Evolutionary conservation across 495 filamentous ascomycete genomes (phyloP).

Genomic region (Polyplosphaeria fusca): DNA sequence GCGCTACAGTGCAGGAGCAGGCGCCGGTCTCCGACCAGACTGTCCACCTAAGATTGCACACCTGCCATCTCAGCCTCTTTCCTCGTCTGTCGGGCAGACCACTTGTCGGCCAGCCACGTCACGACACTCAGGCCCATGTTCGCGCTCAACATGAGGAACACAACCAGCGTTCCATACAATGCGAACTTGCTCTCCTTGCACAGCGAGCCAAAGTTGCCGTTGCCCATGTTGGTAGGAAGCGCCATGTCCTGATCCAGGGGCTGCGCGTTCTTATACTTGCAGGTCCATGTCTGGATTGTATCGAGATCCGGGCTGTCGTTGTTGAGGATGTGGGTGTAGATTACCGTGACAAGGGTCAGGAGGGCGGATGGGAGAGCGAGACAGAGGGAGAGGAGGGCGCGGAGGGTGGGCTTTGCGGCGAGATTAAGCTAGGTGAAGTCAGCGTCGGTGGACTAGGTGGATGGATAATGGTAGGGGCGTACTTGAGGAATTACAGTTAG

Average conservation of each 20-base stretch:
- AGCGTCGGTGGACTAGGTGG: too few relatives aligned
- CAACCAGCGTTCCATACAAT: slow-evolving; percentile 28
- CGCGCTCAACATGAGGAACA: slow-evolving; percentile 17
- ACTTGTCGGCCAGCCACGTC: slow-evolving; percentile 32
- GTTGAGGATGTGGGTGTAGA: slow-evolving; percentile 40
- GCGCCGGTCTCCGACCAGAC: too few relatives aligned
- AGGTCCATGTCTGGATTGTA: slow-evolving; percentile 39
- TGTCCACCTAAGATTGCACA: neutral
- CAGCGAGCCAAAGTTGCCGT: slow-evolving; percentile 20
- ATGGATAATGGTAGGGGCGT: slow-evolving; percentile 12
- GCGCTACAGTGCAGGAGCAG: too few relatives aligned
- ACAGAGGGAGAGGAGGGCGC: slow-evolving; percentile 30
- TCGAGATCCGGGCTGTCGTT: slow-evolving; percentile 33
- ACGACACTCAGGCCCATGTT: slow-evolving; percentile 21
- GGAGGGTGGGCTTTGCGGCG: slow-evolving; percentile 17
- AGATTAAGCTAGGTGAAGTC: slow-evolving; percentile 17
- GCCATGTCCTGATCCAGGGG: slow-evolving; percentile 14
- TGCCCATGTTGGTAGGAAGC: slow-evolving; percentile 22
- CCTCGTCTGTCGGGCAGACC: slow-evolving; percentile 13
- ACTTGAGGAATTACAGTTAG: slow-evolving; percentile 32
- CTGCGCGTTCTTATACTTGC: slow-evolving; percentile 28
- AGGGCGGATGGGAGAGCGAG: slow-evolving; percentile 33
- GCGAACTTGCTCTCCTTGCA: slow-evolving; percentile 32
- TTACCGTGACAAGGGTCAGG: slow-evolving; percentile 34
- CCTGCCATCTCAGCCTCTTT: slow-evolving; percentile 29